These are phyloP conservation scores for Cladosporium colombiae DNA, from an alignment of 2,329 filamentous ascomycete species.

Conservation along the genomic window DNA sequence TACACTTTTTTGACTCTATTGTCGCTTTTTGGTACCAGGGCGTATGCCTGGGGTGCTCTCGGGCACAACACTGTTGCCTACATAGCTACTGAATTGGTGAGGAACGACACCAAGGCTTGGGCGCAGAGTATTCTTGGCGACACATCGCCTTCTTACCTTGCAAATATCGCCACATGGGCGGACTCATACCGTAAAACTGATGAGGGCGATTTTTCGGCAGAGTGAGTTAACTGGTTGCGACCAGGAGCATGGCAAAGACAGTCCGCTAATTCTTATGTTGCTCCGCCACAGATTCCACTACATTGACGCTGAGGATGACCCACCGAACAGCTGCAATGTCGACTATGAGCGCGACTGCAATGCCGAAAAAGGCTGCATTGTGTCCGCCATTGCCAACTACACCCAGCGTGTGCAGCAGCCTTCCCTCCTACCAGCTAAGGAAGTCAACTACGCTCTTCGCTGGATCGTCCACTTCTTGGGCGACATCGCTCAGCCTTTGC, in stretches of 20 bases:
- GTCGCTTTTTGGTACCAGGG: slow-evolving; percentile 16
- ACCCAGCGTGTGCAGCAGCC: slow-evolving; percentile 42
- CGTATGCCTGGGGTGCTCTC: slow-evolving; percentile 53
- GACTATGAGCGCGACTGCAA: slow-evolving; percentile 55
- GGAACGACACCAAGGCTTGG: slow-evolving; percentile 45
- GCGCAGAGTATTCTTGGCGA: slow-evolving; percentile 46
- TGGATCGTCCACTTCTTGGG: slow-evolving; percentile 62
- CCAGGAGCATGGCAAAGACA: neutral
- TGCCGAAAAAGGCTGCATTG: slow-evolving; percentile 49
- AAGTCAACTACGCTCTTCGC: slow-evolving; percentile 48
- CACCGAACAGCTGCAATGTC: slow-evolving; percentile 51
- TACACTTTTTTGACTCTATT: slow-evolving; percentile 20
- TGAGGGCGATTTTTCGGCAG: slow-evolving; percentile 50
- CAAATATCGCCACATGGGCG: slow-evolving; percentile 56
- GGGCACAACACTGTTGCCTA: slow-evolving; percentile 58
- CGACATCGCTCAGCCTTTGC: slow-evolving; percentile 65
- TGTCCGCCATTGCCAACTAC: slow-evolving; percentile 57
- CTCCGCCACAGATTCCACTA: slow-evolving; percentile 46
- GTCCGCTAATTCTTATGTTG: neutral
- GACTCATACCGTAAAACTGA: slow-evolving; percentile 52
- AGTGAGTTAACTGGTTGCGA: neutral
- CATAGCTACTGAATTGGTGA: slow-evolving; percentile 54
- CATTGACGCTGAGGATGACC: slow-evolving; percentile 52
- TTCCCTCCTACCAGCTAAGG: slow-evolving; percentile 31
- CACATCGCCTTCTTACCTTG: slow-evolving; percentile 48